Base-by-base conservation (phyloP, 2,329 filamentous ascomycete species). In the Pyrenophora graminea region DNA sequence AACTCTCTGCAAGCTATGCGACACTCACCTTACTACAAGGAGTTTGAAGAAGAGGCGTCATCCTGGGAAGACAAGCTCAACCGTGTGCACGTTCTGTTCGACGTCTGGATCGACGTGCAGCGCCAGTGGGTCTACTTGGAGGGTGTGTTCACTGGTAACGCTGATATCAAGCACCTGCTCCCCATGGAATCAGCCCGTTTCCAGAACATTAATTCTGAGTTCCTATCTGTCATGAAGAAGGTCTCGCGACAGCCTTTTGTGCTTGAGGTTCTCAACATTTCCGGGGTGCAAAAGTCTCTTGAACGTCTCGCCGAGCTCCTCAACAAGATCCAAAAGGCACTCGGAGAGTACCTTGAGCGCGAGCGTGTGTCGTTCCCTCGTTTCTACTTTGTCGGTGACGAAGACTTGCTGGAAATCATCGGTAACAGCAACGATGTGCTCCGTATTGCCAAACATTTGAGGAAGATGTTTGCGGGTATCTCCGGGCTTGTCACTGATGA, bases 41-140 rank as follows among this genome's bases (percentile, higher is more conserved):
- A 97, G 66, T 99, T 99, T 57, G 94, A 99, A 71, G 94, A 99
- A 66, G 94, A 99, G 64, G 95, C 95, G 6, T 89, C 91, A 1
- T 85, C 89, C 1, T 99, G 94, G 94, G 95, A 99, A 75, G 95
- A 99, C 76, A 96, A 96, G 73, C 82, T 99, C 21, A 99, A 97
- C 73, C 86, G 94, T 39, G 91, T 99, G 2, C 94, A 99, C 70
- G 91, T 99, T 13, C 82, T 99, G 8, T 99, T 99, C 68, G 94
- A 99, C 72, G 92, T 99, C 13, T 99, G 95, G 95, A 99, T 99
- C 64, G 95, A 99, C 75, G 95, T 99, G n/a, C 94, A 99, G 74
- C 88, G 95, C 55, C 94, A 99, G 77, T 99, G 94, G 94, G 94
- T 99, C 6, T 99, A 99, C 72, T 84, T 99, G 4, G 95, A 99